Evolutionary conservation across 2,329 filamentous ascomycete species (phyloP).

Genomic region (Teratosphaeria zuluensis): DNA sequence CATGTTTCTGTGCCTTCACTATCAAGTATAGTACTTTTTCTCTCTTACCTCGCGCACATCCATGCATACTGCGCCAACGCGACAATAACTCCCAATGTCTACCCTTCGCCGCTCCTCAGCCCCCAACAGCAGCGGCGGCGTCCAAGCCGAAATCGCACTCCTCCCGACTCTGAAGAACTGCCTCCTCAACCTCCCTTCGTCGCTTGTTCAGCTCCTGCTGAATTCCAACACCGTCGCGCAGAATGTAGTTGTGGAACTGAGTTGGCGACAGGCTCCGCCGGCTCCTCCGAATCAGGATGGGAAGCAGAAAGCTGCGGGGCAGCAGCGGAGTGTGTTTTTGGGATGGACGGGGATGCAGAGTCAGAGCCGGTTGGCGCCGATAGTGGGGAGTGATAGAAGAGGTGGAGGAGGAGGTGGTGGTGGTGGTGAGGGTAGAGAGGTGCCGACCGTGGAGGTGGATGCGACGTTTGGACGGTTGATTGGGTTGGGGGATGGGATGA

Average conservation of each 20-base stretch:
- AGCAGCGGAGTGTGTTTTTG: constrained; percentile 65
- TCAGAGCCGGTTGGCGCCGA: constrained; percentile 63
- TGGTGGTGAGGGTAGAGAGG: constrained; percentile 62
- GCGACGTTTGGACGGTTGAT: constrained; percentile 69
- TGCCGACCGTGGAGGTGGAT: constrained; percentile 74
- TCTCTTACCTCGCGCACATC: no score
- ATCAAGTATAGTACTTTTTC: no score
- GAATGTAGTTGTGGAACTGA: constrained; percentile 92
- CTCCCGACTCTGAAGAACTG: constrained; percentile 80
- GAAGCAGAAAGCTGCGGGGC: constrained; percentile 24
- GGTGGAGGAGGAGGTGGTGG: constrained; percentile 39
- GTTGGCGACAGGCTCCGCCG: constrained; percentile 54
- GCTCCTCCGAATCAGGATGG: constrained; percentile 26
- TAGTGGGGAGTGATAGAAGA: constrained; percentile 66
- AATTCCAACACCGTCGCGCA: constrained; percentile 89
- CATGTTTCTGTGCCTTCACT: no score
- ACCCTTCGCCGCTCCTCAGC: neutral
- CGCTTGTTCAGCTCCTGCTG: constrained; percentile 72
- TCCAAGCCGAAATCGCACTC: constrained; percentile 48
- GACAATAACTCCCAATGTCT: neutral
- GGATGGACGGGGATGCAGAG: constrained; percentile 98
- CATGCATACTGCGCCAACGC: neutral
- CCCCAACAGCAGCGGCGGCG: neutral
- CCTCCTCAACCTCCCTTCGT: constrained; percentile 81
- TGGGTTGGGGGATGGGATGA: constrained; percentile 71